These are phyloP conservation scores for Candolleomyces eurysporus DNA, from an alignment of 768 basidiomycete species.

Conservation along the genomic window DNA sequence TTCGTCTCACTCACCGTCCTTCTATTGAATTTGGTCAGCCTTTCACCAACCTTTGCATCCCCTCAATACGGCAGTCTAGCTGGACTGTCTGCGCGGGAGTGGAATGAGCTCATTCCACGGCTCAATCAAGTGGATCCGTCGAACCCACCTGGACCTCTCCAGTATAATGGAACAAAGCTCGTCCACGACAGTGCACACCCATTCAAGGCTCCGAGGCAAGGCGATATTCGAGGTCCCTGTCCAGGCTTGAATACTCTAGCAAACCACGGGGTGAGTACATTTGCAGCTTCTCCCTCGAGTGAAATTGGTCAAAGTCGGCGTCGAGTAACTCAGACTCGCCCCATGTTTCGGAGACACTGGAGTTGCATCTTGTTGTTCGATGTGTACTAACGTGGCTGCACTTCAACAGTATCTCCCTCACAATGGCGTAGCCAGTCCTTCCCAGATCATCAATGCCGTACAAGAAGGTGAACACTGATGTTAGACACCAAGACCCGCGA, in stretches of 20 bases:
- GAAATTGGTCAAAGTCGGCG: too few relatives aligned
- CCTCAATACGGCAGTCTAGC: constrained; percentile 12
- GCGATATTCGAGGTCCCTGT: constrained; percentile 17
- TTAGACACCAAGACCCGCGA: too few relatives aligned
- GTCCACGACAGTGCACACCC: constrained; percentile 19
- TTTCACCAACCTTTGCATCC: constrained; percentile 2
- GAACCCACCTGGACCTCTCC: constrained; percentile 5
- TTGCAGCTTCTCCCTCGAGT: too few relatives aligned
- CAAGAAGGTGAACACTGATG: constrained; percentile 12
- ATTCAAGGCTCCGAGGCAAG: constrained; percentile 9
- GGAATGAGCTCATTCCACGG: constrained; percentile 7
- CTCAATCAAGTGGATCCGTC: constrained; percentile 2
- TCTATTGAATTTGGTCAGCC: neutral
- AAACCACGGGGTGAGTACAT: constrained; percentile 14
- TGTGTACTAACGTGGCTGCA: too few relatives aligned
- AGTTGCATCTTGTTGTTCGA: too few relatives aligned
- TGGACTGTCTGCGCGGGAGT: constrained; percentile 9
- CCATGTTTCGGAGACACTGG: too few relatives aligned
- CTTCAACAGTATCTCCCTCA: constrained; percentile 13
- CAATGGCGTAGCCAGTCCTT: constrained; percentile 13
- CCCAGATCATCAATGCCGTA: constrained; percentile 13
- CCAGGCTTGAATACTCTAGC: constrained; percentile 20
- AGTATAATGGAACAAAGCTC: constrained; percentile 15
- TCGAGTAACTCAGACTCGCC: too few relatives aligned
- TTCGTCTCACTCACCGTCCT: too few relatives aligned